Conservation (phyloP, 2,329 filamentous ascomycete genomes). For the Bipolaris victoriae region DNA sequence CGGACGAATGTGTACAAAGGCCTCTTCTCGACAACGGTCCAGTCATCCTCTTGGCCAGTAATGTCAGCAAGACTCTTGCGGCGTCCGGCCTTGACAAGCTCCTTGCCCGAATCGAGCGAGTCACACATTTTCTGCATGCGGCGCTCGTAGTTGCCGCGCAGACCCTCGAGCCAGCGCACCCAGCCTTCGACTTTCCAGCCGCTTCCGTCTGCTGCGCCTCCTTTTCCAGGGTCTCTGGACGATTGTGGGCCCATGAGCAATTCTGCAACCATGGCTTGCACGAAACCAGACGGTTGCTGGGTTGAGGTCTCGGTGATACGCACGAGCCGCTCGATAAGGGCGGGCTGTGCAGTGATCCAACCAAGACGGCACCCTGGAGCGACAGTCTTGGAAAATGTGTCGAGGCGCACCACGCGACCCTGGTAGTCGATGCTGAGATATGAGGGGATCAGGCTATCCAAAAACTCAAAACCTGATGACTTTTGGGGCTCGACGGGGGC, state of each 20-base stretch:
- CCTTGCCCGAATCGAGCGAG: conserved; percentile 71
- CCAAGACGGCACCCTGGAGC: conserved; percentile 88
- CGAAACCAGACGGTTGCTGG: conserved; percentile 87
- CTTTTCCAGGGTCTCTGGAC: conserved; percentile 53
- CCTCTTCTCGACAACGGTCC: conserved; percentile 77
- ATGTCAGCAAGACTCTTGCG: conserved; percentile 43
- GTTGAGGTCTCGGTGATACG: conserved; percentile 80
- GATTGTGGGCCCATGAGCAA: conserved; percentile 74
- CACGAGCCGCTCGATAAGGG: conserved; percentile 72
- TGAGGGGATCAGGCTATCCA: conserved; percentile 83
- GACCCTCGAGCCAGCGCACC: conserved; percentile 87
- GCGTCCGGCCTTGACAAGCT: conserved; percentile 67
- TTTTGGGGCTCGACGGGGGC: conserved; percentile 51
- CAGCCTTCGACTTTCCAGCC: conserved; percentile 84
- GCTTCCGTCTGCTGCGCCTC: conserved; percentile 58
- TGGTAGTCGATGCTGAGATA: conserved; percentile 82
- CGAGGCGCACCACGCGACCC: conserved; percentile 85
- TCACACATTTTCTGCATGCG: conserved; percentile 82
- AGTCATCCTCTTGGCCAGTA: conserved; percentile 60
- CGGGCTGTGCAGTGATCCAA: conserved; percentile 87
- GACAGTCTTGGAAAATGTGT: conserved; percentile 93
- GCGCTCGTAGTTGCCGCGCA: conserved; percentile 82
- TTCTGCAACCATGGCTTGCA: conserved; percentile 81
- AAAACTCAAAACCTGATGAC: conserved; percentile 72
- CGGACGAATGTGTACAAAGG: conserved; percentile 77